phyloP scores from a whole-genome alignment of 306 rosid genomes.

The Rosa multiflora region DNA sequence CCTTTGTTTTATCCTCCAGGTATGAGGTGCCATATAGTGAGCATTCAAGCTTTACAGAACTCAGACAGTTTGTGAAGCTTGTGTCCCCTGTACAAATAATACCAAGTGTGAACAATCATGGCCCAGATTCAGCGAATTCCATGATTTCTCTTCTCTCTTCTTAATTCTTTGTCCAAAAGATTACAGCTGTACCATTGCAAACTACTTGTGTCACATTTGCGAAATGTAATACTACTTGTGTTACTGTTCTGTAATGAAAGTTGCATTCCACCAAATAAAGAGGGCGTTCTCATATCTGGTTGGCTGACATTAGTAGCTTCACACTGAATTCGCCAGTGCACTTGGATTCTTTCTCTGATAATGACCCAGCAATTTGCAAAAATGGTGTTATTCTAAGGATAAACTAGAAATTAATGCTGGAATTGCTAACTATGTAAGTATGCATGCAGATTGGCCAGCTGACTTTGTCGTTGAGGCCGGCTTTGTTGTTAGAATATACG shows the following conservation, averaged over 20 bases:
- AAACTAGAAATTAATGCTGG: neutral
- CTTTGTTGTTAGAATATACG: neutral
- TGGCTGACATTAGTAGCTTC: neutral
- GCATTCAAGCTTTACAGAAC: slow-evolving; percentile 89
- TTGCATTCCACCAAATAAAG: neutral
- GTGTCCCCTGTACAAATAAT: slow-evolving; percentile 73
- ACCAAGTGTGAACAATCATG: slow-evolving; percentile 88
- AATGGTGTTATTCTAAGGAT: neutral
- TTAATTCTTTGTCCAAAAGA: slow-evolving; percentile 28
- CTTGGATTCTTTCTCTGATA: neutral
- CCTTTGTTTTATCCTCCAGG: slow-evolving; percentile 38
- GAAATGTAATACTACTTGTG: neutral
- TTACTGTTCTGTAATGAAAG: neutral
- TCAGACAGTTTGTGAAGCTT: slow-evolving; percentile 69
- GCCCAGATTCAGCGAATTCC: slow-evolving; percentile 67
- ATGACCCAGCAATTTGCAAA: neutral
- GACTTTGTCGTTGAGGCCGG: neutral
- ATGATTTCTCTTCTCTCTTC: slow-evolving; percentile 74
- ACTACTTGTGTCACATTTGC: too few relatives aligned
- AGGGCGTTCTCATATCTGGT: neutral
- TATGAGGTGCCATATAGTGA: slow-evolving; percentile 96
- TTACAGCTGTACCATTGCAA: neutral
- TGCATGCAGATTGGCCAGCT: neutral
- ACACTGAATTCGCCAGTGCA: neutral
- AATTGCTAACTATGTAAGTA: neutral